phyloP scores from a whole-genome alignment of 805 yeast genomes.

The Schwanniomyces vanrijiae region DNA sequence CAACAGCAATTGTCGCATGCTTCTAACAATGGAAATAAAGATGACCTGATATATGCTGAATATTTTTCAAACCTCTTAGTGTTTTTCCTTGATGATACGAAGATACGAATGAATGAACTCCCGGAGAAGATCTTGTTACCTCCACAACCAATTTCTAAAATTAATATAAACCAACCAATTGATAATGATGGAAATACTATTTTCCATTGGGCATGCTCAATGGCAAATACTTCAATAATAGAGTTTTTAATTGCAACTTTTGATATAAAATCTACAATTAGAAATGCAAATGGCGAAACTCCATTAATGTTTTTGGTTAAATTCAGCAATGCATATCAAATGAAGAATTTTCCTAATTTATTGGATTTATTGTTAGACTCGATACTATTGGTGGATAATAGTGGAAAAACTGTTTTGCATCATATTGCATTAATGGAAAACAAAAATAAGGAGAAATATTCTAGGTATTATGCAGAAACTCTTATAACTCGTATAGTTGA shows the following conservation, averaged over 20 bases:
- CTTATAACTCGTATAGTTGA: slow-evolving; percentile 34
- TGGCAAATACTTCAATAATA: slow-evolving; percentile 75
- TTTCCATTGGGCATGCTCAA: slow-evolving; percentile 92
- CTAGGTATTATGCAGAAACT: slow-evolving; percentile 39
- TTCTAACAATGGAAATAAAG: slow-evolving; percentile 11
- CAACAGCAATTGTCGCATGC: slow-evolving; percentile 22
- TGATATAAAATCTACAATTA: slow-evolving; percentile 62
- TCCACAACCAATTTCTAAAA: slow-evolving; percentile 53
- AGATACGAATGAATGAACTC: slow-evolving; percentile 15
- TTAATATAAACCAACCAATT: slow-evolving; percentile 78
- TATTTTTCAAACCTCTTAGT: slow-evolving; percentile 46
- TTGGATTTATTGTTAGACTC: slow-evolving; percentile 36
- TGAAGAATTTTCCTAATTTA: slow-evolving; percentile 36
- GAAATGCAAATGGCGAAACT: slow-evolving; percentile 85
- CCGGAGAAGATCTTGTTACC: slow-evolving; percentile 50
- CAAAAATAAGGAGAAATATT: slow-evolving; percentile 35
- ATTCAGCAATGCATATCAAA: slow-evolving; percentile 39
- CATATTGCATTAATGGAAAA: slow-evolving; percentile 36
- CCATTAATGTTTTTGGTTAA: slow-evolving; percentile 56
- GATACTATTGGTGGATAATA: slow-evolving; percentile 35
- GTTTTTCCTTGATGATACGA: slow-evolving; percentile 53
- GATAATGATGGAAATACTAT: slow-evolving; percentile 94
- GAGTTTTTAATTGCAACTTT: slow-evolving; percentile 61
- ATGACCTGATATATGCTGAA: slow-evolving; percentile 30
- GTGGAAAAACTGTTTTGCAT: slow-evolving; percentile 43